These are phyloP conservation scores for Wallacemonas sp. DNA, from an alignment of 208 protist genomes.

Conservation along the genomic window DNA sequence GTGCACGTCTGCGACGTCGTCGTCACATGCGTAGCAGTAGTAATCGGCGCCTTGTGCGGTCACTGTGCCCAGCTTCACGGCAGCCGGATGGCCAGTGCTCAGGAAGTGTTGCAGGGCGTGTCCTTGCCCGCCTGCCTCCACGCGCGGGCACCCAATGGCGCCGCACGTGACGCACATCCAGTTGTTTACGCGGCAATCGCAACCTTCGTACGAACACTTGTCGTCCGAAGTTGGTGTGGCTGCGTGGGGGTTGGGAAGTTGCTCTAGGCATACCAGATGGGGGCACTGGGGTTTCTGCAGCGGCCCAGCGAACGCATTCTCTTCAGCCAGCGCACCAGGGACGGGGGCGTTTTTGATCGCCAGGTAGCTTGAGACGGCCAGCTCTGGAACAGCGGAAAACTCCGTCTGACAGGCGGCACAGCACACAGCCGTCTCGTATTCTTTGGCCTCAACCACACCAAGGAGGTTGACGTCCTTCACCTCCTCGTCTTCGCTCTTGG, in stretches of 20 bases:
- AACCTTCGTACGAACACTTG: conserved; percentile 54
- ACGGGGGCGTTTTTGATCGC: conserved; percentile 56
- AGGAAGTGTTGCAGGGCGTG: conserved; percentile 94
- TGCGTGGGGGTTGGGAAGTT: conserved; percentile 59
- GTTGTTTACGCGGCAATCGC: conserved; percentile 90
- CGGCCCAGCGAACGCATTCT: conserved; percentile 9
- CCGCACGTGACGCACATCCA: conserved; percentile 96
- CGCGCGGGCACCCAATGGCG: conserved; percentile 91
- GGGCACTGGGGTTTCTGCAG: conserved; percentile 63
- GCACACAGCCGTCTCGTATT: conserved; percentile 68
- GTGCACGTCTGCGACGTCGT: conserved; percentile 93
- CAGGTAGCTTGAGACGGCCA: conserved; percentile 49
- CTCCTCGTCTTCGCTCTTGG: conserved; percentile 23
- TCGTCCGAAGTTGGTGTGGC: conserved; percentile 37
- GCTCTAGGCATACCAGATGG: conserved; percentile 78
- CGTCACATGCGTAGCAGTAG: conserved; percentile 96
- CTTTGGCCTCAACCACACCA: conserved; percentile 53
- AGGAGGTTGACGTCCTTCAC: conserved; percentile 66
- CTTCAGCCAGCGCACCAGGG: conserved; percentile 41
- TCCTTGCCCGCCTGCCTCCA: conserved; percentile 93
- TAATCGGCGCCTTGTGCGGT: conserved; percentile 83
- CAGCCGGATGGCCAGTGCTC: conserved; percentile 84
- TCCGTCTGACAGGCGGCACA: conserved; percentile 46
- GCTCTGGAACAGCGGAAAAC: conserved; percentile 43
- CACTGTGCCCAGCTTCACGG: conserved; percentile 97